Evolutionary conservation across 2,329 filamentous ascomycete species (phyloP), one percentile per base, ranked within the genome.

Genomic region (Fusarium sp.): DNA sequence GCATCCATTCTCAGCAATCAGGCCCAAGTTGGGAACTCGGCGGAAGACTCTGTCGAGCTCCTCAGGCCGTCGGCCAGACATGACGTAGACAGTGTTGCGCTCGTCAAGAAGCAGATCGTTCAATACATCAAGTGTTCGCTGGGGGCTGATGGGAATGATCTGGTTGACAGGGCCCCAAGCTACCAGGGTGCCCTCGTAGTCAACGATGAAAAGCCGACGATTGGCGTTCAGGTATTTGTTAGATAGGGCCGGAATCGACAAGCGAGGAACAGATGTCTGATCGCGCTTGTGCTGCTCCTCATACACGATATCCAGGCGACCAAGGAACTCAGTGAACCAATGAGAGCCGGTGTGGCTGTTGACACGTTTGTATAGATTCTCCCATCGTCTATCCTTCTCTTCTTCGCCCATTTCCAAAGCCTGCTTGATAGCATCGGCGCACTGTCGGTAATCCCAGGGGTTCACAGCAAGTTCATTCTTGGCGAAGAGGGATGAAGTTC

Each of bases 1-100:
- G 81, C 94, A 97, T 5, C 96, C 96, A 74, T 98, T 98, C 83
- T 98, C 96, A 1, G 96, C 96, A 73, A 98, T 97, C 9, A 98
- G 87, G 6, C 96, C 96, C 7, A 98, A 85, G 69, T 93, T 92
- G 10, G 94, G 93, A 4, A 98, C 92, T 30, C 93, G 90, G 59
- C 92, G 91, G 87, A 98, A 98, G 3, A 97, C 87, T 9, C 92
- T 90, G 75, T 98, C 94, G 39, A 98, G 90, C 78, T 98, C 95
- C 77, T 97, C 94, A 0, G 95, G 94, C 75, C 92, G 93, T 39
- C 94, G 91, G 14, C 94, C 92, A 62, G 94, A 98, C 94, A 98
- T 98, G 74, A 98, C 91, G 78, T 98, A 98, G 32, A 98, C 93
- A 4, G 91, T 91, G 79, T 98, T 98, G 70, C 89, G 90, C 28